These are phyloP conservation scores for Microascus cirrosus DNA, from an alignment of 2,329 filamentous ascomycete species.

Conservation along the genomic window DNA sequence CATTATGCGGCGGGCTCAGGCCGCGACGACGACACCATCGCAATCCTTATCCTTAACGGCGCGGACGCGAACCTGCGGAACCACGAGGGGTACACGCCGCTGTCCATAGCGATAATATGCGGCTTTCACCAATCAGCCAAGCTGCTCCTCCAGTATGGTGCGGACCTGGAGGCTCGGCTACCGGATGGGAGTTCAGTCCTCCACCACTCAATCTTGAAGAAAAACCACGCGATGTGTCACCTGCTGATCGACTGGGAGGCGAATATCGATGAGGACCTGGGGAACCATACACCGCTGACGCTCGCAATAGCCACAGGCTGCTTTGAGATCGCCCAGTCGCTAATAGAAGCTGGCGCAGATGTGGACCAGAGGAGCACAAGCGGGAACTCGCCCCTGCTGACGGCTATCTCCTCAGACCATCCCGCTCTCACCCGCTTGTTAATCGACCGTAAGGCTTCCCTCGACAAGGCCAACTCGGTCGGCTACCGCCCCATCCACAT, in stretches of 20 bases:
- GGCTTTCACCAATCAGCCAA: constrained; percentile 7
- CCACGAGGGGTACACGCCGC: constrained; percentile 10
- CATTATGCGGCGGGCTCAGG: constrained; percentile 12
- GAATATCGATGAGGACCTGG: constrained; percentile 8
- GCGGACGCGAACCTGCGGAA: constrained; percentile 10
- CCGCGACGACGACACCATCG: constrained; percentile 10
- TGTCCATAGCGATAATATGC: constrained; percentile 11
- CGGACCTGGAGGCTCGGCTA: constrained; percentile 11
- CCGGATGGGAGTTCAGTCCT: constrained; percentile 11
- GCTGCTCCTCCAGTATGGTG: constrained; percentile 11
- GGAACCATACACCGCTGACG: constrained; percentile 12
- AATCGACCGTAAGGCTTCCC: constrained; percentile 7
- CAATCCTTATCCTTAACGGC: constrained; percentile 11
- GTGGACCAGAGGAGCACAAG: constrained; percentile 7
- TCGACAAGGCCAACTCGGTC: neutral
- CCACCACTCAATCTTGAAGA: constrained; percentile 11
- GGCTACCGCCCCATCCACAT: constrained; percentile 14
- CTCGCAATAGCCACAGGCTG: constrained; percentile 13
- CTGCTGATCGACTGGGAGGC: constrained; percentile 13
- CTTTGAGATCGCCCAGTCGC: constrained; percentile 11
- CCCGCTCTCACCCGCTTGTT: constrained; percentile 16
- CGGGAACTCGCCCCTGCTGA: constrained; percentile 12
- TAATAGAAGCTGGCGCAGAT: constrained; percentile 12
- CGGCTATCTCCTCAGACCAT: constrained; percentile 35
- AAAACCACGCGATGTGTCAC: constrained; percentile 8